Percentiles rank a stretch among this genome's conserved stretches.
phyloP scores from a whole-genome alignment of 2,329 filamentous ascomycete genomes.

The Paradendryphiella salina region DNA sequence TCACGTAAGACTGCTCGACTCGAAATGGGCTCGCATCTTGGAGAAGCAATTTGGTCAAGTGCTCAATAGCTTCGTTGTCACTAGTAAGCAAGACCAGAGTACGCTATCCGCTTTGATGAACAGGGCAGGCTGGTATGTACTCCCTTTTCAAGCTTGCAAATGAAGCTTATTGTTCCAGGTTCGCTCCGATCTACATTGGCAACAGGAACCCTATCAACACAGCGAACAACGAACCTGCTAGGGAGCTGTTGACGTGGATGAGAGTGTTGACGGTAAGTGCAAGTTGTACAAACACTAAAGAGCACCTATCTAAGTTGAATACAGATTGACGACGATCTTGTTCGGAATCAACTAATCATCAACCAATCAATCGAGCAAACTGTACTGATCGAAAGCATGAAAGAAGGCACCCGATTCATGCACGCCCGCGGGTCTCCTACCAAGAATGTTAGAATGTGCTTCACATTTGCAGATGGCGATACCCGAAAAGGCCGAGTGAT shows the following conservation, averaged over 20 bases:
- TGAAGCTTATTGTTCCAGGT: constrained; percentile 33
- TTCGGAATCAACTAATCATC: constrained; percentile 83
- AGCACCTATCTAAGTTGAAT: constrained; percentile 21
- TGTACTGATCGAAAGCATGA: constrained; percentile 70
- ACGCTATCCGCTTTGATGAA: constrained; percentile 69
- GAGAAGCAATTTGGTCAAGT: constrained; percentile 73
- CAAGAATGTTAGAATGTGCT: constrained; percentile 73
- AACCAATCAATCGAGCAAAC: constrained; percentile 80
- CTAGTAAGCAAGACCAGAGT: constrained; percentile 73
- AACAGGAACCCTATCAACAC: constrained; percentile 61
- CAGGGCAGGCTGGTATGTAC: constrained; percentile 7
- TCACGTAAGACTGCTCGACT: constrained; percentile 74
- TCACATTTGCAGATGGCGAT: constrained; percentile 66
- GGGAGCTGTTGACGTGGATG: constrained; percentile 74
- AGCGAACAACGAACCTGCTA: constrained; percentile 71
- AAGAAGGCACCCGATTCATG: constrained; percentile 71
- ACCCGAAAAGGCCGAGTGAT: constrained; percentile 63
- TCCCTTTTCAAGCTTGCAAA: background rate
- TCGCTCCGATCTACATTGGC: constrained; percentile 66
- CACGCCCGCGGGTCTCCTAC: constrained; percentile 55
- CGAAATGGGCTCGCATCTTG: constrained; percentile 80
- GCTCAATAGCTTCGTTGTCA: constrained; percentile 80
- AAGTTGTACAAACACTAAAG: background rate
- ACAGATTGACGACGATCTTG: constrained; percentile 74
- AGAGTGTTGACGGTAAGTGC: constrained; percentile 66